A percentile compares a stretch with the other conserved stretches of the same genome.
These are phyloP conservation scores for Botrytis paeoniae DNA, from an alignment of 2,329 filamentous ascomycete genomes.

Conservation along the genomic window DNA sequence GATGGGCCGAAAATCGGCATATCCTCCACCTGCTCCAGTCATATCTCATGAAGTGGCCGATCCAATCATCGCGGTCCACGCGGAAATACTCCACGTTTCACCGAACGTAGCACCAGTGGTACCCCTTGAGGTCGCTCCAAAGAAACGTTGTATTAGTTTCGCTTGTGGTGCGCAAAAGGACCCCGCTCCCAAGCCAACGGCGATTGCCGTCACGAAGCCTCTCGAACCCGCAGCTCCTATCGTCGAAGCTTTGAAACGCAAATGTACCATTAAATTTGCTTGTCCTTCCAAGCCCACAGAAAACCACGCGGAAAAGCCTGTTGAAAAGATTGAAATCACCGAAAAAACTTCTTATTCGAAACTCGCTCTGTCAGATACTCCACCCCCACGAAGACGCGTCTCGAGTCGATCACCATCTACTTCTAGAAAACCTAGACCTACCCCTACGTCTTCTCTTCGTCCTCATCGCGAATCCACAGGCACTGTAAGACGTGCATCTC, in stretches of 20 bases:
- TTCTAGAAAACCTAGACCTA: slow-evolving; percentile 32
- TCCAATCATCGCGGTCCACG: slow-evolving; percentile 15
- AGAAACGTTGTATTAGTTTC: slow-evolving; percentile 90
- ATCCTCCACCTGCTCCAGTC: slow-evolving; percentile 21
- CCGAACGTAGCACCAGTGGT: slow-evolving; percentile 46
- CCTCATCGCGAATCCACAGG: slow-evolving; percentile 31
- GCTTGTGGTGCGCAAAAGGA: slow-evolving; percentile 67
- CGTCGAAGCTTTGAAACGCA: slow-evolving; percentile 47
- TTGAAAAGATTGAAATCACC: slow-evolving; percentile 7
- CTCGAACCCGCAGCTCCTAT: slow-evolving; percentile 24
- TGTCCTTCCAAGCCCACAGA: slow-evolving; percentile 56
- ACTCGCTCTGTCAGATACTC: slow-evolving; percentile 21
- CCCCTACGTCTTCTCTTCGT: slow-evolving; percentile 19
- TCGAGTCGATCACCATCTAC: slow-evolving; percentile 33
- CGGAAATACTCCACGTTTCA: slow-evolving; percentile 29
- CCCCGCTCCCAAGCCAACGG: slow-evolving; percentile 42
- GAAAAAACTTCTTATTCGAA: neutral
- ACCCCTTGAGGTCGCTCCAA: slow-evolving; percentile 61
- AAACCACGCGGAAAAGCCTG: slow-evolving; percentile 28
- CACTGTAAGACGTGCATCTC: slow-evolving; percentile 39
- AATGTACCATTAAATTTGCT: slow-evolving; percentile 70
- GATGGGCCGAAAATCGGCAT: slow-evolving; percentile 26
- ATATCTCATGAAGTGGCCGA: slow-evolving; percentile 20
- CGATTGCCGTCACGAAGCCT: slow-evolving; percentile 39
- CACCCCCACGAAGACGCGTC: slow-evolving; percentile 24